phyloP scores from a whole-genome alignment of 2,329 filamentous ascomycete genomes.

The Sordariomycetes sp. region DNA sequence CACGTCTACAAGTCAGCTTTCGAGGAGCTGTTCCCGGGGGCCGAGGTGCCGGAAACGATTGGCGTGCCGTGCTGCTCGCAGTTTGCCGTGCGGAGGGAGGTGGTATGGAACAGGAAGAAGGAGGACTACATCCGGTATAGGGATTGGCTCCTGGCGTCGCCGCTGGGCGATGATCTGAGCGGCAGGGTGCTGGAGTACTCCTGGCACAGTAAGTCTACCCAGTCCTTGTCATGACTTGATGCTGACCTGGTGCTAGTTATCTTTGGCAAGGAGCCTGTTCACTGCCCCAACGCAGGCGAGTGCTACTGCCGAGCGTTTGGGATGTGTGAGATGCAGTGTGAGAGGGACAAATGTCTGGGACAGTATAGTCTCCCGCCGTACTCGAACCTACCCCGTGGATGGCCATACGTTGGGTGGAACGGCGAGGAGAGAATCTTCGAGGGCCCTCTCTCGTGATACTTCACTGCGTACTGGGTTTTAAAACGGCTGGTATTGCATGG shows the following conservation, averaged over 20 bases:
- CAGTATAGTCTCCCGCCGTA: slow-evolving; percentile 51
- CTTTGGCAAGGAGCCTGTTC: slow-evolving; percentile 45
- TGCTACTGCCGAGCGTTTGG: slow-evolving; percentile 63
- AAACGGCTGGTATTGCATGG: too few relatives aligned
- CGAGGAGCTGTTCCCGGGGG: slow-evolving; percentile 27
- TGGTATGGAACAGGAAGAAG: slow-evolving; percentile 35
- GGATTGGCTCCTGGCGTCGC: slow-evolving; percentile 50
- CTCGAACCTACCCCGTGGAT: slow-evolving; percentile 48
- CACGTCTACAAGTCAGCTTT: slow-evolving; percentile 32
- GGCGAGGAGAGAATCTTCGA: too few relatives aligned
- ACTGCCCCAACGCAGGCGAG: slow-evolving; percentile 50
- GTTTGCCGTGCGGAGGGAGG: slow-evolving; percentile 49
- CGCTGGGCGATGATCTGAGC: slow-evolving; percentile 42
- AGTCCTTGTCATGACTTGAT: neutral
- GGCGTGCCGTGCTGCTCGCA: slow-evolving; percentile 56
- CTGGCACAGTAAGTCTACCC: slow-evolving; percentile 48
- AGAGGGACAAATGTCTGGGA: slow-evolving; percentile 38
- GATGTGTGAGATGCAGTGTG: slow-evolving; percentile 38
- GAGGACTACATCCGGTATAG: slow-evolving; percentile 47
- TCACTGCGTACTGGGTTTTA: too few relatives aligned
- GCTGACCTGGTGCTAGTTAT: slow-evolving; percentile 31
- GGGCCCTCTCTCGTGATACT: too few relatives aligned
- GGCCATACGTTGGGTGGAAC: slow-evolving; percentile 50
- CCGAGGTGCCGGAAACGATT: slow-evolving; percentile 37
- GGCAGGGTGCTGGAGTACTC: slow-evolving; percentile 56